Evolutionary conservation across 129 eudicot genomes (phyloP).

Genomic region (Chrysanthemum lavandulifolium): DNA sequence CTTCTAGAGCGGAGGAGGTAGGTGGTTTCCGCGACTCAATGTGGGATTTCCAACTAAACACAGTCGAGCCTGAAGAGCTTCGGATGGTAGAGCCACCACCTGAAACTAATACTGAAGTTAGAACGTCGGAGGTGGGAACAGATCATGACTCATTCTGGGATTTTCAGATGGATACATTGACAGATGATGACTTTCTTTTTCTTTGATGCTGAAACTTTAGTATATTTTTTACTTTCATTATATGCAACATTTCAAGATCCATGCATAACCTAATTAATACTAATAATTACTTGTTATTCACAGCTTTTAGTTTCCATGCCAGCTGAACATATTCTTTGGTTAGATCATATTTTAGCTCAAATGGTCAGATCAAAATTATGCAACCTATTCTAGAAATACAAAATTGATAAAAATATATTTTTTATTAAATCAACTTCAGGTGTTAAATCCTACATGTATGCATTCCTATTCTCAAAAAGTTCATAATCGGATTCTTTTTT

Average conservation of each 20-base stretch:
- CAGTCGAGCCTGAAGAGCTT: constrained; percentile 13
- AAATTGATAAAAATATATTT: no score
- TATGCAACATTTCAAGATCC: no score
- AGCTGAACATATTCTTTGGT: background rate
- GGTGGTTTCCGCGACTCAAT: constrained; percentile 11
- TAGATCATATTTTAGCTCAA: background rate
- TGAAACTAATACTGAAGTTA: background rate
- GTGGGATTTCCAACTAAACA: constrained; percentile 32
- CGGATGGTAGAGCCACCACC: constrained; percentile 27
- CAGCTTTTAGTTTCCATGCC: background rate
- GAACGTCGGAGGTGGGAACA: constrained; percentile 22
- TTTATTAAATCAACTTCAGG: no score
- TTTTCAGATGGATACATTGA: constrained; percentile 34
- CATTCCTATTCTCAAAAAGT: no score
- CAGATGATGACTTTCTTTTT: constrained; percentile 37
- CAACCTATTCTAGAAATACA: no score
- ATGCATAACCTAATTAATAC: background rate
- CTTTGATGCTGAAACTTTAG: background rate
- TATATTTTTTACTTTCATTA: background rate
- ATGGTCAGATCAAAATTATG: background rate
- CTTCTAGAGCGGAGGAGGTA: constrained; percentile 7
- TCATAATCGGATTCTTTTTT: no score
- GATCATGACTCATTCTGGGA: constrained; percentile 38
- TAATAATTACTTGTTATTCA: background rate
- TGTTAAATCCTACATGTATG: no score